Conservation (phyloP, 192 early-diverging fungal species). For the Cetraspora pellucida region DNA sequence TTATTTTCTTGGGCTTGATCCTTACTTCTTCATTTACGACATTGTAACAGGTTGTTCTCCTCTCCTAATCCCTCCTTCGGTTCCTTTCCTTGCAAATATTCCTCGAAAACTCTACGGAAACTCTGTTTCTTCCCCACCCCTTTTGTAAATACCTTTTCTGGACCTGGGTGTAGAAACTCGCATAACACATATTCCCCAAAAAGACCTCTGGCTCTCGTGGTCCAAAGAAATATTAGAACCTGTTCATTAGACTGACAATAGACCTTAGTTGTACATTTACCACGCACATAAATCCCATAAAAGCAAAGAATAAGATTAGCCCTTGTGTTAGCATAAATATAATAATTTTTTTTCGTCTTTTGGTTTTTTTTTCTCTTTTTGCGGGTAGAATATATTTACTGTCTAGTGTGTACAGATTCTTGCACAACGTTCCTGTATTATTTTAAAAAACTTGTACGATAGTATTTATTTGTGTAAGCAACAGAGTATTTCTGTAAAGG, state of each 20-base stretch:
- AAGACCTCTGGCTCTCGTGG: constrained; percentile 20
- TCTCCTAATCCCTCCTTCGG: constrained; percentile 16
- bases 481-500: constrained; percentile 34
- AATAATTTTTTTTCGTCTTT: constrained; percentile 16
- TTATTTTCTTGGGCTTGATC: constrained; percentile 1
- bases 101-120: constrained; percentile 10
- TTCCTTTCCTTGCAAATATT: constrained; percentile 9
- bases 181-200: constrained; percentile 12
- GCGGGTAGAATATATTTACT: constrained; percentile 9
- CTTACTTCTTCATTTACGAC: constrained; percentile 16
- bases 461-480: constrained; percentile 36
- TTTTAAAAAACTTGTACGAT: constrained; percentile 34
- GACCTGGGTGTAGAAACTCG: constrained; percentile 15
- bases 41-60: constrained; percentile 22
- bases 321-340: background rate
- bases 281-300: constrained; percentile 11
- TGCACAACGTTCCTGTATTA: constrained; percentile 26
- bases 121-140: constrained; percentile 15
- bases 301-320: constrained; percentile 6
- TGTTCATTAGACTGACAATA: constrained; percentile 23
- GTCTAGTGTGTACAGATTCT: constrained; percentile 25
- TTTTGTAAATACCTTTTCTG: constrained; percentile 22
- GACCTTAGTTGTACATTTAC: constrained; percentile 14
- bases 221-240: constrained; percentile 10
- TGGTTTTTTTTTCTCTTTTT: constrained; percentile 16